These are phyloP conservation scores for Agarophyton chilense DNA, from an alignment of 23 red algal genomes.

Conservation along the genomic window DNA sequence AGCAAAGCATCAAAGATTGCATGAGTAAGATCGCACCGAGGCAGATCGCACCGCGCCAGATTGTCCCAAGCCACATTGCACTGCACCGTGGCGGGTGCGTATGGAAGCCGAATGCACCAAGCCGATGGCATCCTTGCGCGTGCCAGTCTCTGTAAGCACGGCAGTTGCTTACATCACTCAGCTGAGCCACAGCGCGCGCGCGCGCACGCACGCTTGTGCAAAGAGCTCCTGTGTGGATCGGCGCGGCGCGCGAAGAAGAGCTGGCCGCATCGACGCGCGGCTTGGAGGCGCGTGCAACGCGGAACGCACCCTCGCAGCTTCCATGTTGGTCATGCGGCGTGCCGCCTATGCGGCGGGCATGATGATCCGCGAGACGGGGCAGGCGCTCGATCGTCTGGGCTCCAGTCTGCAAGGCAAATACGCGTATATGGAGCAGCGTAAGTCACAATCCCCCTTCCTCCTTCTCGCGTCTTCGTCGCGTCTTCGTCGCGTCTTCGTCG, in stretches of 20 bases:
- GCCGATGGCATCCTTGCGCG: no score
- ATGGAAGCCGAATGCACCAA: no score
- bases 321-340: constrained; percentile 77
- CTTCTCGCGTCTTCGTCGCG: not conserved
- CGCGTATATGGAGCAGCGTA: constrained; percentile 79
- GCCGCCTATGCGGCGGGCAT: constrained; percentile 74
- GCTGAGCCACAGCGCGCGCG: no score
- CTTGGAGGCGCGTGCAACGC: not conserved
- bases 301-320: not conserved
- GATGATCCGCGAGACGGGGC: constrained; percentile 87
- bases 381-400: constrained; percentile 87
- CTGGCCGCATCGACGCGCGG: not conserved
- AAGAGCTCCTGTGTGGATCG: not conserved
- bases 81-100: no score
- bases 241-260: not conserved
- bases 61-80: no score
- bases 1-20: no score
- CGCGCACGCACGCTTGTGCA: not conserved
- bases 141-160: no score
- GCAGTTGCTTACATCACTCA: no score
- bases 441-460: not conserved
- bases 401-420: constrained; percentile 82
- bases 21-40: no score
- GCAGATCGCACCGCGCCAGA: no score
- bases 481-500: not conserved